Base-by-base conservation (phyloP, 805 yeast genomes). In the Pichia paraexigua region DNA sequence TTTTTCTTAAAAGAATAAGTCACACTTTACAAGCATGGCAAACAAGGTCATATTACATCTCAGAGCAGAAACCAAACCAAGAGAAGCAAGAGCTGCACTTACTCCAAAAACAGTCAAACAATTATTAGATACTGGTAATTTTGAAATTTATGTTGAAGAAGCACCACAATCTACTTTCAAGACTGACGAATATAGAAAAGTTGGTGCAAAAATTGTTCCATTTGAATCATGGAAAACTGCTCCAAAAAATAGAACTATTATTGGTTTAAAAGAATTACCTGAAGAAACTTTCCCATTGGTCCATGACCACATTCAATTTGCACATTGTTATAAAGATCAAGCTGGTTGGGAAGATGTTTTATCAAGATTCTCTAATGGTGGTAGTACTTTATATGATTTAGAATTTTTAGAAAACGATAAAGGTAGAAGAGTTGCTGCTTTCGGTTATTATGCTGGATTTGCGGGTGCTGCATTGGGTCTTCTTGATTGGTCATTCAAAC, bases 381-480 rank as follows among this genome's bases (percentile, higher is more conserved):
- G 86, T 53, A 98, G 99, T 60, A 77, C 80, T 15, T 78, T 94
- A 59, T 94, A 94, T 67, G 99, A 94, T 68, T 75, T 94, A 59
- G 99, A 94, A 73, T 94, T 94, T 66, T 75, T 94, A 67, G 95
- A 87, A 69, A 89, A 94, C 67, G 97, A 86, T 61, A 83, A 80
- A 64, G 98, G 98, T 37, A 87, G 99, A 76, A 87, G 99, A 72
- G 99, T 94, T 28, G 99, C 99, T 44, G 99, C 99, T 10, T 94
- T 94, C 67, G 99, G 99, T n/a, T 94, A 80, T 76, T 92, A 92
- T 69, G 99, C 99, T 44, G 99, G 99, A n/a, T 94, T 94, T 68
- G 99, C 98, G 8, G 99, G 99, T 63, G 99, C 99, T 37, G 99
- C 99, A 35, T 72, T 94, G 51, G 99, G 99, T 63, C 76, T 92